Evolutionary conservation across 2,329 filamentous ascomycete genomes (phyloP).

Genomic region (Ilyonectria robusta): DNA sequence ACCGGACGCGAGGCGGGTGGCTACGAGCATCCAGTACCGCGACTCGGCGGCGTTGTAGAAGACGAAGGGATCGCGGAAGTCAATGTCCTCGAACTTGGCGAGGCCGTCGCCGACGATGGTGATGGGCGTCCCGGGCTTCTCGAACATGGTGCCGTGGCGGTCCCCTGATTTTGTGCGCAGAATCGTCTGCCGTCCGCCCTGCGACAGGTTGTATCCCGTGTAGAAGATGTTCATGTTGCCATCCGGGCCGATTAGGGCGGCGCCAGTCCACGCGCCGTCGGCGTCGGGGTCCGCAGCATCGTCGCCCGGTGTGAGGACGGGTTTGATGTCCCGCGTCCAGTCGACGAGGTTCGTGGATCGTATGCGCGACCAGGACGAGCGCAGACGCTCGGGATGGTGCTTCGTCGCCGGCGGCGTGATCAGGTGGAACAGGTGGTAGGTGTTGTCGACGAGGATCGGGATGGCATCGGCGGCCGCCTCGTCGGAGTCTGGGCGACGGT

Average conservation of each 20-base stretch:
- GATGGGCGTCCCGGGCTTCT: constrained; percentile 40
- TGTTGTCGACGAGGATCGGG: constrained; percentile 53
- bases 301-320: constrained; percentile 43
- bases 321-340: constrained; percentile 48
- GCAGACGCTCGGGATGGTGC: constrained; percentile 52
- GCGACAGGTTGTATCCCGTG: constrained; percentile 53
- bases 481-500: constrained; percentile 46
- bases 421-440: constrained; percentile 56
- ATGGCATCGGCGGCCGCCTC: constrained; percentile 55
- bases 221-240: constrained; percentile 54
- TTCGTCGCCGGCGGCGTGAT: constrained; percentile 50
- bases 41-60: constrained; percentile 50
- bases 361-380: constrained; percentile 51
- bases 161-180: constrained; percentile 47
- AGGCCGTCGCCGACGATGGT: constrained; percentile 40
- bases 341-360: constrained; percentile 48
- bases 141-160: constrained; percentile 48
- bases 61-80: constrained; percentile 55
- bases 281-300: constrained; percentile 45
- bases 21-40: constrained; percentile 56
- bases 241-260: constrained; percentile 50
- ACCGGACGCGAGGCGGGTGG: constrained; percentile 49
- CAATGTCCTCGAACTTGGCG: constrained; percentile 50
- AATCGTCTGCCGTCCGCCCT: constrained; percentile 52
- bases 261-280: constrained; percentile 54